phyloP scores from a whole-genome alignment of 2,329 filamentous ascomycete genomes.

The Phialophora verrucosa region DNA sequence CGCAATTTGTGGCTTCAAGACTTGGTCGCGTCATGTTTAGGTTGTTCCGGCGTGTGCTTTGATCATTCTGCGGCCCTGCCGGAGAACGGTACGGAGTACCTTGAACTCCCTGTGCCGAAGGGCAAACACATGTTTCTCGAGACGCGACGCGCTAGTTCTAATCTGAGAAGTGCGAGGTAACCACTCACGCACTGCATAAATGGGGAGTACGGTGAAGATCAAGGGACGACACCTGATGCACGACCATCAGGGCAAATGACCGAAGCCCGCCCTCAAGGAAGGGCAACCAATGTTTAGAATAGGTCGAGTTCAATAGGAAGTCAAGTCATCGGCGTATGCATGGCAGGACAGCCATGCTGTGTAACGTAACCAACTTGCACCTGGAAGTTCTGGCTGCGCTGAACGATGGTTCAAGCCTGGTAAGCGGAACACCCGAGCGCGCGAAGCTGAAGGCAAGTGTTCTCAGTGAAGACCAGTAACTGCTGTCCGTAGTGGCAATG shows the following conservation, averaged over 20 bases:
- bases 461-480: no score
- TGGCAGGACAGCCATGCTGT: slow-evolving; percentile 8
- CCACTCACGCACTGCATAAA: neutral
- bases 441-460: slow-evolving; percentile 10
- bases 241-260: neutral
- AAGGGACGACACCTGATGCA: slow-evolving; percentile 1
- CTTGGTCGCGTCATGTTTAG: neutral
- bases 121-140: slow-evolving; percentile 6
- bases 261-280: neutral
- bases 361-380: slow-evolving; percentile 9
- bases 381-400: neutral
- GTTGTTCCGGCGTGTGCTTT: neutral
- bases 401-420: neutral
- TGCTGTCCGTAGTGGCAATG: neutral
- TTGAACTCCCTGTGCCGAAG: neutral
- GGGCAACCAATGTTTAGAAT: slow-evolving; percentile 6
- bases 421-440: neutral
- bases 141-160: slow-evolving; percentile 19
- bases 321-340: neutral
- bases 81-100: neutral
- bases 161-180: slow-evolving; percentile 11
- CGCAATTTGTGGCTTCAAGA: neutral
- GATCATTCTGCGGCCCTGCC: neutral
- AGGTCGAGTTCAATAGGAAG: neutral
- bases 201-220: slow-evolving; percentile 3